These are phyloP conservation scores for Populus hybrid DNA, from an alignment of 441 rosid genomes.

Conservation along the genomic window DNA sequence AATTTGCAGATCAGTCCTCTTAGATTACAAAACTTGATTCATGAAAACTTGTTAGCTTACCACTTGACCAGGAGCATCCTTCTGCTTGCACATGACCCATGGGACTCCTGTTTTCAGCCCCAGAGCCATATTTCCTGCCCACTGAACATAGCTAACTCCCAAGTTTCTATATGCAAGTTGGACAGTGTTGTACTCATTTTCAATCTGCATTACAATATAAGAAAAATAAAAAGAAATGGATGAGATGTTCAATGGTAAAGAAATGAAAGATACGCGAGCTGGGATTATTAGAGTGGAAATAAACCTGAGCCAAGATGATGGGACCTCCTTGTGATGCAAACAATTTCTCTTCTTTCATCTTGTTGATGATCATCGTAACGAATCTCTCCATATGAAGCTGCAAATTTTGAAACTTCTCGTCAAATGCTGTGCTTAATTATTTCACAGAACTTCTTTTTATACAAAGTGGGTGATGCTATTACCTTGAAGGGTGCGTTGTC, in stretches of 20 bases:
- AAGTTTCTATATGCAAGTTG: constrained; percentile 66
- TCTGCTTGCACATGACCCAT: constrained; percentile 98
- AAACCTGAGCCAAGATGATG: constrained; percentile 80
- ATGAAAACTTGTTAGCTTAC: constrained; percentile 30
- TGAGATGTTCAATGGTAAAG: neutral
- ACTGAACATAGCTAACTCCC: constrained; percentile 70
- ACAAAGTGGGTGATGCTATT: neutral
- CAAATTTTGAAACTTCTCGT: constrained; percentile 6
- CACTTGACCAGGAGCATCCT: constrained; percentile 79
- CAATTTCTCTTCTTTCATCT: constrained; percentile 58
- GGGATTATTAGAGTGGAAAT: neutral
- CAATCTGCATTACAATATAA: constrained; percentile 55
- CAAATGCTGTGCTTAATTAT: neutral
- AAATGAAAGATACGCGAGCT: neutral
- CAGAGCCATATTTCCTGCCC: constrained; percentile 73
- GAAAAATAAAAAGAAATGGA: neutral
- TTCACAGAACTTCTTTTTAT: neutral
- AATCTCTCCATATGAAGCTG: constrained; percentile 69
- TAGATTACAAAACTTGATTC: neutral
- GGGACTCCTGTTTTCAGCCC: constrained; percentile 58
- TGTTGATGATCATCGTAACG: constrained; percentile 50
- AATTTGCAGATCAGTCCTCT: neutral
- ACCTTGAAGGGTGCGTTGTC: constrained; percentile 80
- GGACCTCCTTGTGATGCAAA: constrained; percentile 93
- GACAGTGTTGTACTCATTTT: constrained; percentile 88